Percentiles rank a stretch among this genome's conserved stretches.
Conservation (phyloP, 23 red algal genomes). For the Gracilaria gracilis region DNA sequence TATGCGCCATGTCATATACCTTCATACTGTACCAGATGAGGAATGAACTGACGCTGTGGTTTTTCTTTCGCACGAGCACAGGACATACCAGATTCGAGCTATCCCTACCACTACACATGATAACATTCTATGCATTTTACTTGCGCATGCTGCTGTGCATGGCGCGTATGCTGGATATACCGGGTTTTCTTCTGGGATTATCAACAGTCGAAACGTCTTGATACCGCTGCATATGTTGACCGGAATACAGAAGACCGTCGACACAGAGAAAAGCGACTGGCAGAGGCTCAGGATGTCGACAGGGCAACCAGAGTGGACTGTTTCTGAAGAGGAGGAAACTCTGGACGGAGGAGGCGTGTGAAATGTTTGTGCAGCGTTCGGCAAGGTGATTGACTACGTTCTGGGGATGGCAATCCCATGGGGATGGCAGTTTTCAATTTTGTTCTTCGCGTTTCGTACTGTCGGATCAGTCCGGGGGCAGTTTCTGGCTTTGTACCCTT, state of each 20-base stretch:
- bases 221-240: conserved; percentile 89
- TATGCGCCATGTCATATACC: neutral
- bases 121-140: conserved; percentile 91
- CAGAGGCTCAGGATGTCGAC: conserved; percentile 72
- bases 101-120: conserved; percentile 81
- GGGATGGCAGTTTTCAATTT: neutral
- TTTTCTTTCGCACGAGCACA: neutral
- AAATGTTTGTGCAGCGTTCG: neutral
- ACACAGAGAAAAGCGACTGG: conserved; percentile 59
- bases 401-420: neutral
- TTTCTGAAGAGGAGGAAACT: conserved; percentile 28
- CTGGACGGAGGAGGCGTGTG: conserved; percentile 14
- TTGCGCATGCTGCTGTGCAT: conserved; percentile 96
- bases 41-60: neutral
- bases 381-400: neutral
- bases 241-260: conserved; percentile 79
- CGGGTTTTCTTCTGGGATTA: conserved; percentile 82
- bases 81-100: conserved; percentile 89
- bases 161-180: conserved; percentile 87
- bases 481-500: neutral
- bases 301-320: conserved; percentile 66
- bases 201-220: conserved; percentile 85
- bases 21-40: neutral
- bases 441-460: neutral
- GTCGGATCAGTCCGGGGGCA: neutral